Conservation (phyloP, 306 rosid species). For the Luffa aegyptiaca region DNA sequence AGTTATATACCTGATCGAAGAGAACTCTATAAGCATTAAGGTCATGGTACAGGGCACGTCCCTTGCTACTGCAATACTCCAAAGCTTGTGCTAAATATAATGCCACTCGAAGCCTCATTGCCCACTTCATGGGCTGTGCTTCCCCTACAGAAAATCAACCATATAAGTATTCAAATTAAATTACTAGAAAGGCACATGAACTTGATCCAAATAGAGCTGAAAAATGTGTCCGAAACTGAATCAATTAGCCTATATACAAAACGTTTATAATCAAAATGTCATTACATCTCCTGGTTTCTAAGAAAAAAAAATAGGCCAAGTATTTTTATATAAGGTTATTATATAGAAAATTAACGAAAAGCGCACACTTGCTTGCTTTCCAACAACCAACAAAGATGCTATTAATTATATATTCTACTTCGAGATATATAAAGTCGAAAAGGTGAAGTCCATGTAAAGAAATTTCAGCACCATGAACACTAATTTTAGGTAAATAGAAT, state of each 20-base stretch:
- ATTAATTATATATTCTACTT: background rate
- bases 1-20: constrained; percentile 58
- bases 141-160: constrained; percentile 59
- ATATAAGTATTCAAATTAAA: constrained; percentile 13
- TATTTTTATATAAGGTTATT: background rate
- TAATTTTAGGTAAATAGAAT: background rate
- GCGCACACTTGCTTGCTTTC: background rate
- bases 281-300: background rate
- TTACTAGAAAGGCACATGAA: background rate
- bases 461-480: background rate
- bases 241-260: background rate
- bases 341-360: background rate
- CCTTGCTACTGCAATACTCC: constrained; percentile 80
- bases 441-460: background rate
- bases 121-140: constrained; percentile 94
- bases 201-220: background rate
- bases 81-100: constrained; percentile 88
- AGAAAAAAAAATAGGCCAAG: background rate
- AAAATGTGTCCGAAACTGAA: background rate
- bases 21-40: constrained; percentile 95
- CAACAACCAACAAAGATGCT: background rate
- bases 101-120: constrained; percentile 99
- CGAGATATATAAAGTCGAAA: background rate
- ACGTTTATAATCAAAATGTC: background rate
- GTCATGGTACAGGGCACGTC: constrained; percentile 88